Evolutionary conservation across 495 filamentous ascomycete species (phyloP), one percentile per base, ranked within the genome.

Genomic region (Letharia columbiana): DNA sequence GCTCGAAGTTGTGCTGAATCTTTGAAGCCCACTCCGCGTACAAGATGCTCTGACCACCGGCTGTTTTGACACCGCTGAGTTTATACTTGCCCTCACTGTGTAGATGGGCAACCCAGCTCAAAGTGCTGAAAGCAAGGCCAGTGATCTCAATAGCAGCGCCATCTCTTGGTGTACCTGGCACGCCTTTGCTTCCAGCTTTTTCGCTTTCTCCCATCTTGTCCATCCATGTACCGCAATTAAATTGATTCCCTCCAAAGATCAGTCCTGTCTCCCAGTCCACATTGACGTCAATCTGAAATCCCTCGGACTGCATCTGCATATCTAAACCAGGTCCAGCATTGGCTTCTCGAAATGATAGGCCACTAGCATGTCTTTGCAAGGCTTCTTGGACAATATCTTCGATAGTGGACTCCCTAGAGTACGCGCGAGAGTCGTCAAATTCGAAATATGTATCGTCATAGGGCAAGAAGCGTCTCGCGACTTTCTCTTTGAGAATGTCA

Each of bases 181-280:
- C 78, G 62, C 95, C 95, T 79, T 96, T 98, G 71, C 86, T 95
- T 47, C 89, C 87, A 33, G 95, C 95, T 65, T 86, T 90, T 64
- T 89, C 84, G 65, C 91, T 96, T 76, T 99, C 95, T n/a, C 95
- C 95, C 94, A 98, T 99, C 82, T 99, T 99, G 78, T 99, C 95
- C 89, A 96, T 96, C 95, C 95, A 99, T 7, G 95, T 99, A 63
- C 95, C 95, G 71, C 95, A 99, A 73, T 99, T 99, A 74, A 77
- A 79, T 73, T 97, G 91, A 69, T 88, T 97, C 45, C 95, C 95
- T 47, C 95, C 95, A 70, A 92, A 96, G 66, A 99, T 87, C 62
- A 99, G 82, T 23, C 95, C 95, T 3, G 89, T 96, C 15, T 84
- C 81, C 95, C 94, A 98, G 73, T 98, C 92, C 17, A 96, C 90